These are phyloP conservation scores for Lyophyllum decastes DNA, from an alignment of 768 basidiomycete genomes.

Conservation along the genomic window DNA sequence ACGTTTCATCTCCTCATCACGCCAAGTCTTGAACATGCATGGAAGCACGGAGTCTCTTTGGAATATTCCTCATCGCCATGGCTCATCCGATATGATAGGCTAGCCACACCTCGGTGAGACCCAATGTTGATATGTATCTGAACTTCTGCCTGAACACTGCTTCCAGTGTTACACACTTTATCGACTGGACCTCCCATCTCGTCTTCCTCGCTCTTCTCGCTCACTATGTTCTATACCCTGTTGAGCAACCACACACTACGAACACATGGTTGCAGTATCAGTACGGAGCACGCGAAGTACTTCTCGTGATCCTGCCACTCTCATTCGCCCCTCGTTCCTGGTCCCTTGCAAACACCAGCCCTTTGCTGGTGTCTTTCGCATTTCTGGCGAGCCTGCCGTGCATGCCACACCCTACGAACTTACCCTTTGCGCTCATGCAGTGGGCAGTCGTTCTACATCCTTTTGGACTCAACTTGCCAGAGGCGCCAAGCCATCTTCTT, in stretches of 20 bases:
- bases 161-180: conserved; percentile 42
- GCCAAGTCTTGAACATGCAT: conserved; percentile 37
- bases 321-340: conserved; percentile 34
- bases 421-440: conserved; percentile 42
- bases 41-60: conserved; percentile 33
- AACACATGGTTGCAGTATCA: conserved; percentile 14
- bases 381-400: conserved; percentile 44
- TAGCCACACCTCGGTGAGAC: conserved; percentile 48
- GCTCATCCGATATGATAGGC: conserved; percentile 32
- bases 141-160: background rate
- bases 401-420: conserved; percentile 40
- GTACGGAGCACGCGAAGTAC: conserved; percentile 33
- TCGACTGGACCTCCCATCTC: conserved; percentile 41
- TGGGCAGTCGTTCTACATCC: conserved; percentile 41
- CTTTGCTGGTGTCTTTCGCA: conserved; percentile 37
- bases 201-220: conserved; percentile 42
- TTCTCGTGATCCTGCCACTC: conserved; percentile 40
- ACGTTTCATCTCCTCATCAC: conserved; percentile 41
- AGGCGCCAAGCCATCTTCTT: conserved; percentile 44
- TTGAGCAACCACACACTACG: conserved; percentile 27
- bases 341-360: conserved; percentile 33
- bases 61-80: background rate
- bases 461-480: conserved; percentile 47
- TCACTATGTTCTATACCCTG: conserved; percentile 44
- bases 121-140: background rate